These are phyloP conservation scores for Cryptococcus amylolentus DNA, from an alignment of 1,284 basidiomycete species.

Conservation along the genomic window DNA sequence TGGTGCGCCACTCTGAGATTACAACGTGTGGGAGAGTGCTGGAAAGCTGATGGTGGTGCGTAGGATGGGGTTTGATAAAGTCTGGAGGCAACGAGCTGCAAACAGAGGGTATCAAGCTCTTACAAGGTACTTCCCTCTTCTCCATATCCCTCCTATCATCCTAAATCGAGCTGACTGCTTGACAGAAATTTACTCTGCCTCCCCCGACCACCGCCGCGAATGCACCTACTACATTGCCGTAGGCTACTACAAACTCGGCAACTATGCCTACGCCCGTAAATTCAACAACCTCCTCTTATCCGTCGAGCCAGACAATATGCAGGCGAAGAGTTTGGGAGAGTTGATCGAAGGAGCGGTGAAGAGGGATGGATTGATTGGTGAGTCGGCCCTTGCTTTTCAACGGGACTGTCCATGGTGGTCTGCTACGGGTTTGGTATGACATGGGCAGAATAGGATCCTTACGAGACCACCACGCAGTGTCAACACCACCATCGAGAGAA, in stretches of 20 bases:
- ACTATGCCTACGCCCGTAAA: constrained; percentile 86
- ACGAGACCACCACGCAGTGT: constrained; percentile 4
- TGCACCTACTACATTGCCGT: constrained; percentile 96
- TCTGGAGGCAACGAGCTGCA: constrained; percentile 76
- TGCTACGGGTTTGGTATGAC: neutral
- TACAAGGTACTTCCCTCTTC: constrained; percentile 65
- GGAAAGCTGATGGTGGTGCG: neutral
- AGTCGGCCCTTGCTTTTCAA: constrained; percentile 49
- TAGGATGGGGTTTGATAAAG: constrained; percentile 84
- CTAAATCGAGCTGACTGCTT: neutral
- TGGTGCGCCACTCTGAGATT: constrained; percentile 53
- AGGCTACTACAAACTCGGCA: constrained; percentile 95
- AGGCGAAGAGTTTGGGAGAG: constrained; percentile 77
- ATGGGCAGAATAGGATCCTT: neutral
- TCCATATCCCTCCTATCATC: constrained; percentile 3
- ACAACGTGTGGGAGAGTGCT: neutral
- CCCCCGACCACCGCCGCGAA: constrained; percentile 83
- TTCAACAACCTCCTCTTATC: constrained; percentile 90
- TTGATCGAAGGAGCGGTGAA: constrained; percentile 86
- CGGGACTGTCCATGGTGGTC: too few relatives aligned
- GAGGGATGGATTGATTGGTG: constrained; percentile 57
- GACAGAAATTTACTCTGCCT: constrained; percentile 85
- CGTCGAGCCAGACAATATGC: constrained; percentile 91
- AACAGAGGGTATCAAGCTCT: constrained; percentile 80
- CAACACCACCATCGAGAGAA: constrained; percentile 1